phyloP scores from a whole-genome alignment of 2,329 filamentous ascomycete species.

The Rasamsonia emersonii region DNA sequence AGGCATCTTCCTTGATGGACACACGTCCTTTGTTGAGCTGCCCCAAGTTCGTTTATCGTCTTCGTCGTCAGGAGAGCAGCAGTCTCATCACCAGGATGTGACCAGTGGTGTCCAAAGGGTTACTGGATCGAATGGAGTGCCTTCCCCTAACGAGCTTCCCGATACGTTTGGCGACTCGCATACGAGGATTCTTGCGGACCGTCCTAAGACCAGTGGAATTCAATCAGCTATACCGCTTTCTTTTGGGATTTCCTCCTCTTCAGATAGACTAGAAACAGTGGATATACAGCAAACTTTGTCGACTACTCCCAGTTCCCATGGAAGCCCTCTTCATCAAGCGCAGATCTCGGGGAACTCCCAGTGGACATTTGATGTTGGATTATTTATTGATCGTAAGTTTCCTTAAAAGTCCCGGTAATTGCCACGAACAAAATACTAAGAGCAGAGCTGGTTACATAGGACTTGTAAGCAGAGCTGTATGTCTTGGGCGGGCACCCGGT shows the following conservation, averaged over 20 bases:
- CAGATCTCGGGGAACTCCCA: constrained; percentile 1
- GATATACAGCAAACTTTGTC: too few relatives aligned
- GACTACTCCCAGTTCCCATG: neutral
- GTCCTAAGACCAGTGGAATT: too few relatives aligned
- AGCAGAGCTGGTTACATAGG: constrained; percentile 1
- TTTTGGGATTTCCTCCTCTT: too few relatives aligned
- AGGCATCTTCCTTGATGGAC: constrained; percentile 19
- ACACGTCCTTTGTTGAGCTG: constrained; percentile 15
- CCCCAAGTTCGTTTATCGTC: neutral
- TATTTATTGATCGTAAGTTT: constrained; percentile 7
- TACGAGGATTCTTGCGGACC: too few relatives aligned
- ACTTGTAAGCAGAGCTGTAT: constrained; percentile 6
- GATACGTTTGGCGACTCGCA: too few relatives aligned
- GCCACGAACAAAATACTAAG: neutral
- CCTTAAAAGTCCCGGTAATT: neutral
- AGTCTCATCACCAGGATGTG: constrained; percentile 1
- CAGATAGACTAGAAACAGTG: too few relatives aligned
- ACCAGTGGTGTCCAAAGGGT: too few relatives aligned
- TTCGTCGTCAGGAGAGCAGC: neutral
- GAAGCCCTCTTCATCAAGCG: neutral
- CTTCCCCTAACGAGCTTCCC: too few relatives aligned
- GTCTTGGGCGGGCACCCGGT: constrained; percentile 9
- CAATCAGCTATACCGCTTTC: too few relatives aligned
- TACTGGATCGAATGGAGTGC: too few relatives aligned
- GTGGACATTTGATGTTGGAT: constrained; percentile 5